phyloP scores from a whole-genome alignment of 23 red algal genomes.

The Gracilaria domingensis region DNA sequence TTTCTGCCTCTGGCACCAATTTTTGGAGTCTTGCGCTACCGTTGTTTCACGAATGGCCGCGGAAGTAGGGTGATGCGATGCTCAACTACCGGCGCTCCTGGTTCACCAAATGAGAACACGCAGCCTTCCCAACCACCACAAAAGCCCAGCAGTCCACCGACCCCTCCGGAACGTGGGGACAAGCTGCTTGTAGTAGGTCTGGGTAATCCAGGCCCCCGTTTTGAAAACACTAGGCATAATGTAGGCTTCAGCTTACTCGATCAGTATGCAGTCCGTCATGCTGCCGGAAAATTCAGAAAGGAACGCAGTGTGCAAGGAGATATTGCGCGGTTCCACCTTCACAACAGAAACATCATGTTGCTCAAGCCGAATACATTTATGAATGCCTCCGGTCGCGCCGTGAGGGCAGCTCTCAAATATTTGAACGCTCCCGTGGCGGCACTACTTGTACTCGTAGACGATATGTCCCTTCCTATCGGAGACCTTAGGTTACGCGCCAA shows the following conservation, averaged over 20 bases:
- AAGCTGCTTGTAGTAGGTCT: conserved; percentile 82
- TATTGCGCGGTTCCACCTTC: conserved; percentile 27
- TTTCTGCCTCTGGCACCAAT: background rate
- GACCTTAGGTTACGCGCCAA: conserved; percentile 73
- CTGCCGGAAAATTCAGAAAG: conserved; percentile 54
- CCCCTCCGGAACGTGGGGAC: conserved; percentile 25
- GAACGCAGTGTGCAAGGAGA: conserved; percentile 53
- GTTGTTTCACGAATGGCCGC: too few relatives aligned
- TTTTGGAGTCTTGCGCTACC: background rate
- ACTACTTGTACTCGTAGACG: conserved; percentile 91
- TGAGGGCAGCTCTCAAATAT: conserved; percentile 69
- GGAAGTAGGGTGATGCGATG: background rate
- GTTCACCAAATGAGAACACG: background rate
- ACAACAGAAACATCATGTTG: conserved; percentile 59
- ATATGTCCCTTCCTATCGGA: conserved; percentile 81
- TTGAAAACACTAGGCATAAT: conserved; percentile 89
- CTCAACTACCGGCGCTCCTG: background rate
- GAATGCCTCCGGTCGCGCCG: conserved; percentile 84
- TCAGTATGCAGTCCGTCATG: conserved; percentile 65
- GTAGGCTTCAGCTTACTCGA: conserved; percentile 80
- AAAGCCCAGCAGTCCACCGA: background rate
- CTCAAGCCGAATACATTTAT: conserved; percentile 96
- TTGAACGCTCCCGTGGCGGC: conserved; percentile 48
- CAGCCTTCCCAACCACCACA: conserved; percentile 3
- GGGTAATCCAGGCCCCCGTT: conserved; percentile 88